phyloP scores from a whole-genome alignment of 768 basidiomycete species.

The Termitomyces sp. region DNA sequence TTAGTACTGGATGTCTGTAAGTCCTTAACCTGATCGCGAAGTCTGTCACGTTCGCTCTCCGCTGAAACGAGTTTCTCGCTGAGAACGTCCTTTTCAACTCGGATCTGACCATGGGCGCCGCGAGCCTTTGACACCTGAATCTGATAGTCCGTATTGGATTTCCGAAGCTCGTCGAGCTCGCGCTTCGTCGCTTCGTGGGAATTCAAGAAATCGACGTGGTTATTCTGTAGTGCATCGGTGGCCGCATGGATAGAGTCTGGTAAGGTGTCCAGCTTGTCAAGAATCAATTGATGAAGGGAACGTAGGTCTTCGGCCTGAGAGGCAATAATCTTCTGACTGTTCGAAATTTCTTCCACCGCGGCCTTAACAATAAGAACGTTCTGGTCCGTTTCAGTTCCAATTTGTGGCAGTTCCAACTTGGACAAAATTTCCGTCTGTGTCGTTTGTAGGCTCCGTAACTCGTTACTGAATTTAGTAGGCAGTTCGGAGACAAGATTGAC shows the following conservation, averaged over 20 bases:
- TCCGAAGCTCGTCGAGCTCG: slow-evolving; percentile 67
- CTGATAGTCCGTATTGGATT: slow-evolving; percentile 63
- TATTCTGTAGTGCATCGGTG: slow-evolving; percentile 49
- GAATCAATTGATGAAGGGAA: slow-evolving; percentile 43
- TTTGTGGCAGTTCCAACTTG: slow-evolving; percentile 21
- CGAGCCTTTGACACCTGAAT: slow-evolving; percentile 72
- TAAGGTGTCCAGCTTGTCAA: slow-evolving; percentile 48
- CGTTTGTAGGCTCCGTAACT: slow-evolving; percentile 35
- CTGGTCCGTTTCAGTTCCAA: slow-evolving; percentile 21
- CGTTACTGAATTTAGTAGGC: slow-evolving; percentile 38
- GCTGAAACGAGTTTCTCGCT: slow-evolving; percentile 51
- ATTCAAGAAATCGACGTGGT: slow-evolving; percentile 55
- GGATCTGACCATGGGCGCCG: slow-evolving; percentile 68
- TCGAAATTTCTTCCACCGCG: slow-evolving; percentile 40
- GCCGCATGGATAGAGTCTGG: slow-evolving; percentile 54
- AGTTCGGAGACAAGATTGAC: slow-evolving; percentile 37
- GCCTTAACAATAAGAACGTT: slow-evolving; percentile 40
- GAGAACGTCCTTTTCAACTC: slow-evolving; percentile 76
- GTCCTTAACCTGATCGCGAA: slow-evolving; percentile 52
- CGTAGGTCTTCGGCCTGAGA: slow-evolving; percentile 44
- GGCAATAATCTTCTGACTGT: slow-evolving; percentile 43
- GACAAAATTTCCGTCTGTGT: slow-evolving; percentile 29
- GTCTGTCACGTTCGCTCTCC: slow-evolving; percentile 61
- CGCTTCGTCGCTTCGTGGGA: slow-evolving; percentile 51
- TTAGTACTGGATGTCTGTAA: slow-evolving; percentile 35